Base-by-base conservation (phyloP, 768 basidiomycete species). In the Kondoa malvinella region DNA sequence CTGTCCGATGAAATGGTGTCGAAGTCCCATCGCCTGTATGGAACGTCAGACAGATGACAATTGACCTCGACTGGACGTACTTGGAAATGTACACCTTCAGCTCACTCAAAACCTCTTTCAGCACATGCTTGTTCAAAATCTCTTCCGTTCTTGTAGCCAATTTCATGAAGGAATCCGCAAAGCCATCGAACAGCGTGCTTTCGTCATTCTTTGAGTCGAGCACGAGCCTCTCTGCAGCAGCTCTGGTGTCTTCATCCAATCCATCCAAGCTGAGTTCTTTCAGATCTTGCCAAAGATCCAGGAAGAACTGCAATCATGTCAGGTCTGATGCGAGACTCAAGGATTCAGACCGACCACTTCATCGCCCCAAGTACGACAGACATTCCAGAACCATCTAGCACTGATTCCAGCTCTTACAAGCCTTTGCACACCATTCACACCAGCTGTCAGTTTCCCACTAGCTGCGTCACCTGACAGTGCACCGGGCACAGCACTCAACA, bases 401-500 rank as follows among this genome's bases (percentile, higher is more conserved):
- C 90, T 92, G 15, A 95, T 77, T 21, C 87, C 78, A 1, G 91
- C 92, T 75, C 95, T 90, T 72, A 88, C 86, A 57, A 97, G 78
- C 60, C 91, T 81, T 72, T 87, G 85, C 26, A 87, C 81, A 14
- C 92, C 95, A 62, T 87, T 86, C 1, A 87, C 82, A 1, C 95
- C 95, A 34, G 83, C 84, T 0, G 92, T 92, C 69, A 90, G 34
- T 31, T 65, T 71, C 59, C 64, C 79, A 79, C 68, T 81, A 78
- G 32, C 79, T 76, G 31, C 80, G 79, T n/a, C 84, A 81, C 83
- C 81, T 0, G 78, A 74, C 56, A 97, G 81, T 0, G 90, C 90
- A 21, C 95, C 95, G 0, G 95, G 95, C 1, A 97, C 92, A 2
- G 87, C 87, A 16, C 90, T 86, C 56, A 92, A 84, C 71, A 99